These are phyloP conservation scores for Thelonectria discophora DNA, from an alignment of 2,329 filamentous ascomycete species.

Conservation along the genomic window DNA sequence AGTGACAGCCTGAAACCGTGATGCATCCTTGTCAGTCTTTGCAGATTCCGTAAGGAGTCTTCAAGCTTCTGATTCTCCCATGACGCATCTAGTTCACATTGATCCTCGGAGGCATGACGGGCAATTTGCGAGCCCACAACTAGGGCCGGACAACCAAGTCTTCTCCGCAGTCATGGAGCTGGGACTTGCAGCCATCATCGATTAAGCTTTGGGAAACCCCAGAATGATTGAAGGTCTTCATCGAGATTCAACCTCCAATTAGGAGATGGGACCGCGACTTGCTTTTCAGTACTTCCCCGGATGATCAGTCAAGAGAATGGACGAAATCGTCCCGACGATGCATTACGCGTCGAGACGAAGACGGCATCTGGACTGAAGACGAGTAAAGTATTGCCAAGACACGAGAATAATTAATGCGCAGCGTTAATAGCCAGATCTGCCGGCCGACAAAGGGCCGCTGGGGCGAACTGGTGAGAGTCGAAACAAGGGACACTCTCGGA, in stretches of 20 bases:
- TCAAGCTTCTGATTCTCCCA: neutral
- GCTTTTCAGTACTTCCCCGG: neutral
- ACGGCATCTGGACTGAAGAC: neutral
- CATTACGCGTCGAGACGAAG: neutral
- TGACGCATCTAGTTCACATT: neutral
- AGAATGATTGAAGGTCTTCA: neutral
- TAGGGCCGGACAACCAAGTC: neutral
- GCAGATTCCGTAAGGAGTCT: neutral
- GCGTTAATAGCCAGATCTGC: neutral
- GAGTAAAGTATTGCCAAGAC: neutral
- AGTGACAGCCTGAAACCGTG: neutral
- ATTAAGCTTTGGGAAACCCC: neutral
- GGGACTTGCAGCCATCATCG: neutral
- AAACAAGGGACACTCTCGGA: neutral
- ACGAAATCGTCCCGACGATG: too few species aligned
- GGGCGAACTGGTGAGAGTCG: neutral
- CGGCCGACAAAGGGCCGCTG: neutral
- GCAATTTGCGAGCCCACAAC: neutral
- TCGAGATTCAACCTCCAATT: slow-evolving; percentile 1
- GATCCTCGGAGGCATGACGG: neutral
- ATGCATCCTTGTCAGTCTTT: neutral
- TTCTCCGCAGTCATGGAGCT: slow-evolving; percentile 2
- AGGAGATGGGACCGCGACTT: neutral
- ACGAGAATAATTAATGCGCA: neutral
- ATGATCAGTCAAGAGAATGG: neutral